Evolutionary conservation across 2,329 filamentous ascomycete species (phyloP), one percentile per base, ranked within the genome.

Genomic region (Aspergillus hortae): DNA sequence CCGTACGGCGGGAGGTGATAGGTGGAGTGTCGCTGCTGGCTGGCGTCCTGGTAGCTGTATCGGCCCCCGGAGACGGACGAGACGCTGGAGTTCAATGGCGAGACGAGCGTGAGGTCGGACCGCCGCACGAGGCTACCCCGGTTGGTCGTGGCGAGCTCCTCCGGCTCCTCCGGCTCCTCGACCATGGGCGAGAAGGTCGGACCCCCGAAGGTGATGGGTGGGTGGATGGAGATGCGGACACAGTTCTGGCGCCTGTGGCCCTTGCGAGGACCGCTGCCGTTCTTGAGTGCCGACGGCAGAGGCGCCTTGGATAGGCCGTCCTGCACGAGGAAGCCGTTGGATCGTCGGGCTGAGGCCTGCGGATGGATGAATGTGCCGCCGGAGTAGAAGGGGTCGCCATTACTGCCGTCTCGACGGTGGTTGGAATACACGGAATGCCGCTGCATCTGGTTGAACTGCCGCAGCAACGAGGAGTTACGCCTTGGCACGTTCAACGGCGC

Each of bases 201-300:
- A 1, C 64, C 61, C 4, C 63, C 61, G 42, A 71, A 71, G 15
- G 68, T 64, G 50, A 70, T 65, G 1, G 68, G 67, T 9, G 66
- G 67, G 44, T 68, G 62, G 27, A 68, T 71, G 1, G 72, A 70
- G 46, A 76, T 73, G 17, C 73, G 69, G 2, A 76, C 69, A 48
- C 71, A 75, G 44, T 75, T 74, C 36, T 75, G 72, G 35, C 73
- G 68, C 45, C 65, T 63, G 52, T 77, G 73, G 11, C 71, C 69
- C 48, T 70, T 72, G 25, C 68, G 67, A n/a, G 63, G 60, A 1
- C 62, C 62, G 9, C 61, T 67, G 3, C 62, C 60, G 6, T 62
- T 61, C 46, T 70, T 71, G 48, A 71, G 48, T 5, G 68, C 68
- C 4, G 69, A 72, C 17, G 62, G 55, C 33, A 68, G 47, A 27